Base-by-base conservation (phyloP, 495 filamentous ascomycete genomes). In the Aspergillus wentii region DNA sequence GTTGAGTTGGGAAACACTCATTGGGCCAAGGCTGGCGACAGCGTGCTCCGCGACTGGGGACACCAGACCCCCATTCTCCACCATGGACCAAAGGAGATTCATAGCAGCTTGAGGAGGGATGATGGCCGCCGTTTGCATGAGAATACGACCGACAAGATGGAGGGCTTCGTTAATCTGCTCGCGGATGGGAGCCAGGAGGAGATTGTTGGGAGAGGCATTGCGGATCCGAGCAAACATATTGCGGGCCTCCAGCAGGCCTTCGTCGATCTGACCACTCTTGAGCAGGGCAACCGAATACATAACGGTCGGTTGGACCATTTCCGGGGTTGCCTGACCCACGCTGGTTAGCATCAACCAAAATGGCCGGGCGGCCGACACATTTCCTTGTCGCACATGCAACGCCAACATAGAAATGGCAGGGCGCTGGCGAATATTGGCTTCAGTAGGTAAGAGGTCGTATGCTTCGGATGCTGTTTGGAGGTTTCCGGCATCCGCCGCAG, bases 101-200 rank as follows among this genome's bases (percentile, higher is more conserved):
- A 81, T 75, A 45, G 62, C 72, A 26, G 76, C 72, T 35, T 68
- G 59, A 17, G 76, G 55, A 5, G 76, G 70, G 29, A 75, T 57
- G n/a, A 70, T 45, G 33, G 68, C 57, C 28, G 55, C 61, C 31
- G 62, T 64, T 51, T 68, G 68, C 26, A 68, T 57, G 35, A 83
- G 59, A 41, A 77, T 67, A 9, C 61, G 64, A 32, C 72, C 76
- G 35, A 95, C 77, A 48, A 94, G 83, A 48, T 91, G 83, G 36
- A 86, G 70, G 13, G 80, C 85, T 55, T 96, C 91, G 48, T 94
- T 91, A 33, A 95, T 83, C 61, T 89, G 82, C 46, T 91, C 88
- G 19, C 74, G 61, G 33, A 82, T 54, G 19, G 46, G 48, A 32
- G 68, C 33, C 35, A 46, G 18, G 31, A 43, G 41, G 42, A 16